phyloP scores from a whole-genome alignment of 2,329 filamentous ascomycete genomes.

The Cylindrodendrum hubeiense region DNA sequence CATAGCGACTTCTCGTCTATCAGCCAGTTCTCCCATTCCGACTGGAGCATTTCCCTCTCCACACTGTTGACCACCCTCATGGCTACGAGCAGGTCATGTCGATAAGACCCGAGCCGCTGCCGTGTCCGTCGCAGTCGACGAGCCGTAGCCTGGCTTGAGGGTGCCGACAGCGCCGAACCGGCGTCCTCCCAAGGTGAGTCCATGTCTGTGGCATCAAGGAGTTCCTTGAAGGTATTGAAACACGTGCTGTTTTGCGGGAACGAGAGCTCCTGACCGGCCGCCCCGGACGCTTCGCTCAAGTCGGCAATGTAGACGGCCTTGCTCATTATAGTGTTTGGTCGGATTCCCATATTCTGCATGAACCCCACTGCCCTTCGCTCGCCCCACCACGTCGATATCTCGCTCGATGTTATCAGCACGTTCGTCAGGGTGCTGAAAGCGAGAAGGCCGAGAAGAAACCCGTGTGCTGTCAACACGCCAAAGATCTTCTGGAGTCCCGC shows the following conservation, averaged over 20 bases:
- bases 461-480: constrained; percentile 78
- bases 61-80: constrained; percentile 91
- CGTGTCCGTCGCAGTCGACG: constrained; percentile 82
- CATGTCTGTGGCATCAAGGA: constrained; percentile 69
- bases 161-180: constrained; percentile 59
- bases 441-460: constrained; percentile 78
- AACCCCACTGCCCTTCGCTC: constrained; percentile 85
- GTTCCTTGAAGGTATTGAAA: constrained; percentile 71
- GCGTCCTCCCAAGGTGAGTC: constrained; percentile 68
- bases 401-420: constrained; percentile 78
- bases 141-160: constrained; percentile 66
- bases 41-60: constrained; percentile 85
- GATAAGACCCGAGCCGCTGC: constrained; percentile 84
- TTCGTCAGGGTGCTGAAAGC: constrained; percentile 79
- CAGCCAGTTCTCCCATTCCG: constrained; percentile 96
- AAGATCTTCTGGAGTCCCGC: constrained; percentile 74
- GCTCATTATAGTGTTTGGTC: constrained; percentile 84
- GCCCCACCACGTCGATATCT: constrained; percentile 84
- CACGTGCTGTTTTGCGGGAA: constrained; percentile 66
- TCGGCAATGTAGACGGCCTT: constrained; percentile 87
- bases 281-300: constrained; percentile 73
- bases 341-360: constrained; percentile 85
- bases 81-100: constrained; percentile 91
- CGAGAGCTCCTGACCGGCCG: constrained; percentile 44
- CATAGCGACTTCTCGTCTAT: constrained; percentile 83